A percentile compares a stretch with the other conserved stretches of the same genome.
phyloP scores from a whole-genome alignment of 495 filamentous ascomycete genomes.

The Cercophora samala region DNA sequence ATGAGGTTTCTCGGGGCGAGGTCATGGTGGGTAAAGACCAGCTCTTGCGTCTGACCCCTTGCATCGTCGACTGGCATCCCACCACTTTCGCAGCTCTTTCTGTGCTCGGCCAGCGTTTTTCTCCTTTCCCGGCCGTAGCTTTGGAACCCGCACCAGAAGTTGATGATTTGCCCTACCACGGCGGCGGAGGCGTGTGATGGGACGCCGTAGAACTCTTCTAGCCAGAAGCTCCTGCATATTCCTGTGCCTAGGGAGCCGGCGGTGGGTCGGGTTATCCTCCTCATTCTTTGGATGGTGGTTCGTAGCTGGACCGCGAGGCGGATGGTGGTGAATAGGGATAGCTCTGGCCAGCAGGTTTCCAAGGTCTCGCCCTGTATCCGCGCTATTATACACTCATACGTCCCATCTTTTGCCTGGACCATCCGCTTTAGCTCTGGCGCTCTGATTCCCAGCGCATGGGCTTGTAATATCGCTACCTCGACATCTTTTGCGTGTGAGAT shows the following conservation, averaged over 20 bases:
- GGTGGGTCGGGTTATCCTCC: conserved; percentile 2
- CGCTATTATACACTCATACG: background rate
- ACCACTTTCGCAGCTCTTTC: background rate
- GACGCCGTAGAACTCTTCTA: conserved; percentile 7
- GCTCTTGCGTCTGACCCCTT: background rate
- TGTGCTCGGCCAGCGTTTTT: conserved; percentile 5
- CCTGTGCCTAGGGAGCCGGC: conserved; percentile 8
- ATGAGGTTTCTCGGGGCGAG: conserved; percentile 12
- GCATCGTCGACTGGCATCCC: background rate
- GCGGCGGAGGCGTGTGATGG: conserved; percentile 3
- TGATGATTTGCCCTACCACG: conserved; percentile 2
- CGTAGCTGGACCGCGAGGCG: background rate
- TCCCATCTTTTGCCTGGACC: background rate
- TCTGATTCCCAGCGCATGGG: background rate
- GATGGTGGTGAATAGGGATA: background rate
- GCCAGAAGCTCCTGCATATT: conserved; percentile 4
- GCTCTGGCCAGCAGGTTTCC: background rate
- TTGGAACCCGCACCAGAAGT: conserved; percentile 10
- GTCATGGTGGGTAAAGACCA: conserved; percentile 8
- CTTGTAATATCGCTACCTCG: background rate
- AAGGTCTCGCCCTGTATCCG: background rate
- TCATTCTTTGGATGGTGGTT: background rate
- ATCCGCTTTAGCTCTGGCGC: background rate
- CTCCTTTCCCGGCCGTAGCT: conserved; percentile 2
- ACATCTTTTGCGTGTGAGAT: background rate